Conservation (phyloP, 192 early-diverging fungal genomes). For the Gonapodya prolifera region DNA sequence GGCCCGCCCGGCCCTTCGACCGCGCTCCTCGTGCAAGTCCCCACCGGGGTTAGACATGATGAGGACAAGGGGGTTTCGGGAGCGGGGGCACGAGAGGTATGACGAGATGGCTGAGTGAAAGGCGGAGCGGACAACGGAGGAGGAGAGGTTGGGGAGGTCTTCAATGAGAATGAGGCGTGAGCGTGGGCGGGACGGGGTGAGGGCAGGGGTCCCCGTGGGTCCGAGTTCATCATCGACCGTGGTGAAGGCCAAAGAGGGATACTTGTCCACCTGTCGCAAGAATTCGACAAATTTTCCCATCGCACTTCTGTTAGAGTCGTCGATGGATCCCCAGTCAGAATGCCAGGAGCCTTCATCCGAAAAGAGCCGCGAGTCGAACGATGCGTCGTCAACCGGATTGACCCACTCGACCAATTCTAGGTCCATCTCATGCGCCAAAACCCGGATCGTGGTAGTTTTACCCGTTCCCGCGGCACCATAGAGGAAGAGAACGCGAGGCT, state of each 20-base stretch:
- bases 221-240: too few relatives aligned
- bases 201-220: neutral
- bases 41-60: slow-evolving; percentile 17
- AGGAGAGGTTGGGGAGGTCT: slow-evolving; percentile 41
- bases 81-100: slow-evolving; percentile 19
- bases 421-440: slow-evolving; percentile 35
- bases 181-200: neutral
- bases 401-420: slow-evolving; percentile 49
- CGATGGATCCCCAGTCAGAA: neutral
- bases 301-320: slow-evolving; percentile 17
- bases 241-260: slow-evolving; percentile 18
- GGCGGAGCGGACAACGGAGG: slow-evolving; percentile 28
- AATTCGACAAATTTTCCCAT: slow-evolving; percentile 38
- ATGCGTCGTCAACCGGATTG: slow-evolving; percentile 30
- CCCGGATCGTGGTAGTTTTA: slow-evolving; percentile 43
- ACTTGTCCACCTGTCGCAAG: slow-evolving; percentile 34
- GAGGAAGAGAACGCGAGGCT: slow-evolving; percentile 35
- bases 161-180: slow-evolving; percentile 39
- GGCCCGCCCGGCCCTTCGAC: neutral
- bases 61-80: slow-evolving; percentile 9
- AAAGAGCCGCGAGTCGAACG: slow-evolving; percentile 13
- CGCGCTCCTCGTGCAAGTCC: slow-evolving; percentile 18
- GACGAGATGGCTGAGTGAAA: slow-evolving; percentile 31
- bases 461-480: slow-evolving; percentile 52
- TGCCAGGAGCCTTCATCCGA: slow-evolving; percentile 9